These are phyloP conservation scores for Hirschioporus abietinus DNA, from an alignment of 768 basidiomycete species.

Conservation along the genomic window DNA sequence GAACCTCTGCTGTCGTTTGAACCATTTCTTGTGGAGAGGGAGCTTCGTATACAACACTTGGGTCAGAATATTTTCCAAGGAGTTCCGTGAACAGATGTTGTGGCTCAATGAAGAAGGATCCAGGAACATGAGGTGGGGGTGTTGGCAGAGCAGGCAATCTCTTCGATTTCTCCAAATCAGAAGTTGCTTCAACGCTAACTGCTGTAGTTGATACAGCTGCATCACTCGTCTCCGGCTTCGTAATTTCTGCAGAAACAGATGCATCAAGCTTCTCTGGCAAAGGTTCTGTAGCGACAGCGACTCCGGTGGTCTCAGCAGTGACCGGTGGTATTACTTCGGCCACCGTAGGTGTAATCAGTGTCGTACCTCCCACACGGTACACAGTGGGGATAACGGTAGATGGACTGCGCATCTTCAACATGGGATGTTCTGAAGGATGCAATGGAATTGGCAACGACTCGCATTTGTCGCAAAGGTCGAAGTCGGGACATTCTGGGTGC, in stretches of 20 bases:
- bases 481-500: constrained; percentile 72
- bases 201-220: background rate
- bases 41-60: background rate
- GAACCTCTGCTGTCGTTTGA: background rate
- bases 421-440: constrained; percentile 64
- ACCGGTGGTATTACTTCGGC: constrained; percentile 12
- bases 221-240: background rate
- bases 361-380: constrained; percentile 22
- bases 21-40: background rate
- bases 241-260: background rate
- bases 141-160: background rate
- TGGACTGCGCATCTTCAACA: constrained; percentile 65
- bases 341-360: background rate
- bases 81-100: background rate
- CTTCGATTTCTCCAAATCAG: background rate
- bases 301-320: constrained; percentile 6
- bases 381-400: constrained; percentile 44
- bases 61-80: background rate
- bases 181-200: background rate
- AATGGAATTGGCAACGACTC: constrained; percentile 75
- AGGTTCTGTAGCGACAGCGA: background rate
- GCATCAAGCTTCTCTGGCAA: background rate
- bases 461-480: constrained; percentile 74
- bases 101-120: background rate
- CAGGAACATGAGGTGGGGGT: background rate